Evolutionary conservation across 176 grass and related monocot genomes (phyloP).

Genomic region (Lolium rigidum): DNA sequence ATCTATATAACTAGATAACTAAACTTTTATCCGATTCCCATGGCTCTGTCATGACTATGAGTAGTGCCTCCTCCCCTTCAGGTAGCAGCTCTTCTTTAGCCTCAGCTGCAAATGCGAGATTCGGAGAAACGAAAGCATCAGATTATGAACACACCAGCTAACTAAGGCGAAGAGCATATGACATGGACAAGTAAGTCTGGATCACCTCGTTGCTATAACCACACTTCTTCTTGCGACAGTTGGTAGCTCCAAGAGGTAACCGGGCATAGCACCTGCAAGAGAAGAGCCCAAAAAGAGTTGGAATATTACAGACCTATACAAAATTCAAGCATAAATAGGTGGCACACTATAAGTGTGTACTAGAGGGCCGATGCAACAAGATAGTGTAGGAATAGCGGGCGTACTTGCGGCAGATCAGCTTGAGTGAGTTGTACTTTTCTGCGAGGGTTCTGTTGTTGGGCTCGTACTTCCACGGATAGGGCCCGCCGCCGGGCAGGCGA

Average conservation of each 20-base stretch:
- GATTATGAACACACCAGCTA: not conserved
- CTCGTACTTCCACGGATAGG: not conserved
- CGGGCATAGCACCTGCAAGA: slow-evolving; percentile 38
- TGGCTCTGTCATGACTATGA: no score
- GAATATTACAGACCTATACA: not conserved
- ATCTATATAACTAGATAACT: no score
- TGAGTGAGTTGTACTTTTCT: not conserved
- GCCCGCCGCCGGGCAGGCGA: slow-evolving; percentile 42
- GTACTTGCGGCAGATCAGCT: slow-evolving; percentile 10
- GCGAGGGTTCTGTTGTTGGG: not conserved
- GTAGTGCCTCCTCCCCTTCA: not conserved
- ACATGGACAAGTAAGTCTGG: not conserved
- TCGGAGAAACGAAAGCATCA: not conserved
- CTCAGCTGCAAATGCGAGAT: not conserved
- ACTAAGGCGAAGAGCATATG: not conserved
- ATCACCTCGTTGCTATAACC: slow-evolving; percentile 67
- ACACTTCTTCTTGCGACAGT: slow-evolving; percentile 84
- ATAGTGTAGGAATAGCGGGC: not conserved
- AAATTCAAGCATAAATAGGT: not conserved
- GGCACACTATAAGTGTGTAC: no score
- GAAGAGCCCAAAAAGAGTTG: not conserved
- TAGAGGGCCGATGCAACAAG: no score
- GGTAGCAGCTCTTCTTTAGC: not conserved
- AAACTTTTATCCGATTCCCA: no score
- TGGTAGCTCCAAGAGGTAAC: slow-evolving; percentile 32